These are phyloP conservation scores for Xylariales sp. DNA, from an alignment of 2,329 filamentous ascomycete species.

Conservation along the genomic window DNA sequence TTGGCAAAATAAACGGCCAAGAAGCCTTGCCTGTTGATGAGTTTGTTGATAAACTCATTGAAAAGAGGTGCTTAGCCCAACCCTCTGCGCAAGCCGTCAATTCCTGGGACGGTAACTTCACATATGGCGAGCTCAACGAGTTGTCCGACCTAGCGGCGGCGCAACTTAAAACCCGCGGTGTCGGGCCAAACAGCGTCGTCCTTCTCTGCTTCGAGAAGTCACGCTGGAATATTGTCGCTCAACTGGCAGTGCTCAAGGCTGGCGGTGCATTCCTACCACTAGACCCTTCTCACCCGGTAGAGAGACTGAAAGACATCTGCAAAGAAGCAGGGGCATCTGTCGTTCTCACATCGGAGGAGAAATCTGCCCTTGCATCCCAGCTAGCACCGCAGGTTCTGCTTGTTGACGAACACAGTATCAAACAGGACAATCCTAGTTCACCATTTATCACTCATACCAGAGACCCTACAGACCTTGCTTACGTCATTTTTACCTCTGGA, in stretches of 20 bases:
- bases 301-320: slow-evolving; percentile 37
- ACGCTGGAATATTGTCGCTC: slow-evolving; percentile 35
- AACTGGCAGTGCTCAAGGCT: slow-evolving; percentile 44
- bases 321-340: slow-evolving; percentile 27
- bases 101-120: slow-evolving; percentile 30
- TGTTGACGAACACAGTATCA: background rate
- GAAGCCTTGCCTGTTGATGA: slow-evolving; percentile 5
- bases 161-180: slow-evolving; percentile 3
- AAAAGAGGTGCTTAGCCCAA: slow-evolving; percentile 18
- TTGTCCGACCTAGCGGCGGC: slow-evolving; percentile 11
- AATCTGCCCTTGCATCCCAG: background rate
- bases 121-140: slow-evolving; percentile 18
- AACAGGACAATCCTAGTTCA: background rate
- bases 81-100: slow-evolving; percentile 19
- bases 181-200: slow-evolving; percentile 34
- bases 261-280: slow-evolving; percentile 46
- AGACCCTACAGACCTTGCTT: too few species aligned
- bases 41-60: slow-evolving; percentile 25
- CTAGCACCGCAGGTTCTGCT: slow-evolving; percentile 9
- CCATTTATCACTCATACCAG: too few species aligned
- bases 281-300: slow-evolving; percentile 42
- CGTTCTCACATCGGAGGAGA: slow-evolving; percentile 19
- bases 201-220: slow-evolving; percentile 44
- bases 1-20: slow-evolving; percentile 4
- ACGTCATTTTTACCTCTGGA: too few species aligned